Evolutionary conservation across 306 rosid genomes (phyloP).

Genomic region (Prunus persica): DNA sequence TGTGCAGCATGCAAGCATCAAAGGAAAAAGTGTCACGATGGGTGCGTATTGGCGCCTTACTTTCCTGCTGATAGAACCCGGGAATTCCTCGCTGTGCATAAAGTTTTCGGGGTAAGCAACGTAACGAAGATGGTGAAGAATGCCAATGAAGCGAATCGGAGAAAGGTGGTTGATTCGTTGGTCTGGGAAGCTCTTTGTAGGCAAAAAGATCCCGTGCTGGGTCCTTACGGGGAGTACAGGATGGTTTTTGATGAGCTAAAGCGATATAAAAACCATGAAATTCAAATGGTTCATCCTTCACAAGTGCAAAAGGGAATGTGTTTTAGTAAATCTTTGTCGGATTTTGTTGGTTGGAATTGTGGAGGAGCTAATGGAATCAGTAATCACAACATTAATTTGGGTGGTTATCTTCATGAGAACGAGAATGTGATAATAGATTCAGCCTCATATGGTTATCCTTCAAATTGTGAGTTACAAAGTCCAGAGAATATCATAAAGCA

Average conservation of each 20-base stretch:
- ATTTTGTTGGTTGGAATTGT: slow-evolving; percentile 40
- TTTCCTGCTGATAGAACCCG: slow-evolving; percentile 53
- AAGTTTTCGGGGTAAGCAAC: slow-evolving; percentile 76
- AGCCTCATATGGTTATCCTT: slow-evolving; percentile 34
- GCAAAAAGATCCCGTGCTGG: slow-evolving; percentile 67
- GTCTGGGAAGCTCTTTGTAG: slow-evolving; percentile 82
- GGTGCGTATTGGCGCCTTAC: slow-evolving; percentile 59
- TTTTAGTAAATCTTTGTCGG: slow-evolving; percentile 30
- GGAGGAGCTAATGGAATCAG: slow-evolving; percentile 19
- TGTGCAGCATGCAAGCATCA: slow-evolving; percentile 92
- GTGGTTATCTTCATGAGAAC: slow-evolving; percentile 22
- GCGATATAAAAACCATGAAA: slow-evolving; percentile 27
- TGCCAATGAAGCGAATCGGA: slow-evolving; percentile 40
- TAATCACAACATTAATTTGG: slow-evolving; percentile 10
- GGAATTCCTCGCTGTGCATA: slow-evolving; percentile 73
- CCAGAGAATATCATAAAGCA: slow-evolving; percentile 30
- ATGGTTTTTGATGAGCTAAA: slow-evolving; percentile 46
- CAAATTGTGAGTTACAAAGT: slow-evolving; percentile 27
- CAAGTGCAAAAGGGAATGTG: slow-evolving; percentile 25
- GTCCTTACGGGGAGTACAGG: slow-evolving; percentile 63
- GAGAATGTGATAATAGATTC: slow-evolving; percentile 38
- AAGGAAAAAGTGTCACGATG: slow-evolving; percentile 65
- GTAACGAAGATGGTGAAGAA: slow-evolving; percentile 59
- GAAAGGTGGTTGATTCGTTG: slow-evolving; percentile 57
- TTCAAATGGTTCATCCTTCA: slow-evolving; percentile 30